These are phyloP conservation scores for Lycium barbarum DNA, from an alignment of 257 asterid species.

Conservation along the genomic window DNA sequence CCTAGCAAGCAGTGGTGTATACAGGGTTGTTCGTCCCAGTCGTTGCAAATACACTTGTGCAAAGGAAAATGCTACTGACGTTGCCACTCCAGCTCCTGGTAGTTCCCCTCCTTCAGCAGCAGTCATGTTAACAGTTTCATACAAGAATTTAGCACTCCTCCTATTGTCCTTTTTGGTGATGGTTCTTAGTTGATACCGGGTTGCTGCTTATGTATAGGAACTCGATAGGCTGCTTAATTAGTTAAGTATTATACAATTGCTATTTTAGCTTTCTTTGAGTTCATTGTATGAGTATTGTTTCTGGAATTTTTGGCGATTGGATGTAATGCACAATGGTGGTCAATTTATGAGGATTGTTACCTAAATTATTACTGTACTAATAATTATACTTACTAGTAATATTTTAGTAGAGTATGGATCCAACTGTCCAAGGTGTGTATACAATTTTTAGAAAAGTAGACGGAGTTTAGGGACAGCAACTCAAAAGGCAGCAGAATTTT, in stretches of 20 bases:
- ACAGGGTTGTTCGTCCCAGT: slow-evolving; percentile 78
- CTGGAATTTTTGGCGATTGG: background rate
- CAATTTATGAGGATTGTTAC: background rate
- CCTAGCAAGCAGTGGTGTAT: slow-evolving; percentile 80
- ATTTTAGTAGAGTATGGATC: background rate
- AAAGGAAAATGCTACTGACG: slow-evolving; percentile 43
- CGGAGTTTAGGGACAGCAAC: no score
- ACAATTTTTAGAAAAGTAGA: no score
- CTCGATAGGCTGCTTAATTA: background rate
- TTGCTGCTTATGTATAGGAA: background rate
- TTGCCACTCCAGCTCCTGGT: slow-evolving; percentile 48
- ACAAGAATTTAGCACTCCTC: slow-evolving; percentile 36
- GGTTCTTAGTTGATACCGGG: background rate
- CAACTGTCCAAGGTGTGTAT: background rate
- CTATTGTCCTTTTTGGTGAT: slow-evolving; percentile 37
- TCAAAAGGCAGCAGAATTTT: no score
- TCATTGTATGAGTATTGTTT: slow-evolving; percentile 1
- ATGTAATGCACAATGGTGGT: background rate
- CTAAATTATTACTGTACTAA: background rate
- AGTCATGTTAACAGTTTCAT: slow-evolving; percentile 31
- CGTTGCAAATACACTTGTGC: slow-evolving; percentile 76
- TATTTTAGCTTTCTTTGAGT: background rate
- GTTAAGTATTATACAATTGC: background rate
- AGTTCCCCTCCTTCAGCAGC: slow-evolving; percentile 60
- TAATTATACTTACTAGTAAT: background rate